phyloP scores from a whole-genome alignment of 352 stramenopile species.

The Thraustochytrium striatum region DNA sequence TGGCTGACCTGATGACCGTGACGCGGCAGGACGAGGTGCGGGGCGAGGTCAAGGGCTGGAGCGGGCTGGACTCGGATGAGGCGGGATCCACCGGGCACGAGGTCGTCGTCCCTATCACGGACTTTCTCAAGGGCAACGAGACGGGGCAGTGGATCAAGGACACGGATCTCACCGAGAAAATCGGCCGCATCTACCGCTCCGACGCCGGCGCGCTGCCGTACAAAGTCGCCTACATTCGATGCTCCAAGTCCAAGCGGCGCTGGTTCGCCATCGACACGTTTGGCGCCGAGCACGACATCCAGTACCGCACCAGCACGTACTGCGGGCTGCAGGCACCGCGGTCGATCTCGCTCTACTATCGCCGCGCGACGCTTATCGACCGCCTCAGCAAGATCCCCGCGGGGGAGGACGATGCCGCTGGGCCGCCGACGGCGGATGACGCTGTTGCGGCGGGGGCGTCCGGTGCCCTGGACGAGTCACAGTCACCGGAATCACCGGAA shows the following conservation, averaged over 20 bases:
- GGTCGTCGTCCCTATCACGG: conserved; percentile 7
- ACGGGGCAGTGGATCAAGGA: conserved; percentile 6
- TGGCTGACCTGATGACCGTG: conserved; percentile 6
- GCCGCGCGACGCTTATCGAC: not conserved
- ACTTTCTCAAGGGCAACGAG: conserved; percentile 45
- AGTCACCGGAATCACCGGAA: too few species aligned
- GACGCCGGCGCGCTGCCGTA: not conserved
- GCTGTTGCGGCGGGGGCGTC: too few species aligned
- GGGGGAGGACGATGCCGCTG: too few species aligned
- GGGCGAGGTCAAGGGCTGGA: conserved; percentile 38
- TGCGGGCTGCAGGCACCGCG: not conserved
- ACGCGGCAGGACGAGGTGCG: conserved; percentile 33
- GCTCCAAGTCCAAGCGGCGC: not conserved
- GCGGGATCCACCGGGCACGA: not conserved
- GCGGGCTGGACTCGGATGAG: not conserved
- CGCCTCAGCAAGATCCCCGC: not conserved
- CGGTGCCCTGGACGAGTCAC: too few species aligned
- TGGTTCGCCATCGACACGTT: conserved; percentile 36
- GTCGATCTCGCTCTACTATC: conserved; percentile 41
- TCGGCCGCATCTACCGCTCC: conserved; percentile 3
- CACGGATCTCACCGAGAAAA: conserved; percentile 5
- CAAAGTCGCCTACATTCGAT: conserved; percentile 25
- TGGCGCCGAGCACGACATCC: not conserved
- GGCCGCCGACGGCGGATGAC: too few species aligned
- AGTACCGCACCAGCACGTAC: not conserved